A percentile compares a stretch with the other conserved stretches of the same genome.
Evolutionary conservation across 768 basidiomycete species (phyloP).

Genomic region (Epithele typhae): DNA sequence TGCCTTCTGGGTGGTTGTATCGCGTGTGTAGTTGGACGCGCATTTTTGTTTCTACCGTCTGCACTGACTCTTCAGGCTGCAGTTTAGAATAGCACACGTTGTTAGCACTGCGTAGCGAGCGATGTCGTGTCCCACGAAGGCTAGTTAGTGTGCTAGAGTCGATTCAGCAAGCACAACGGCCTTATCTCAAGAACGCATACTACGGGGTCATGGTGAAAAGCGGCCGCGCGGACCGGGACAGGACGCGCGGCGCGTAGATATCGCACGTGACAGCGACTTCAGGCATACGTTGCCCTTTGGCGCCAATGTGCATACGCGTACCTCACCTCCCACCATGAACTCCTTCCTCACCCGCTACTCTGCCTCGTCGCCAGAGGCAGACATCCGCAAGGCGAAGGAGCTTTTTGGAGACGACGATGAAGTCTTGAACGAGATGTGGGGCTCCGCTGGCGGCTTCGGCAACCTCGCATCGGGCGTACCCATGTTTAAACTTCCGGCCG

Average conservation of each 20-base stretch:
- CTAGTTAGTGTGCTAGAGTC: too few species aligned
- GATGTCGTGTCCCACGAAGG: too few species aligned
- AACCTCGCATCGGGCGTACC: constrained; percentile 68
- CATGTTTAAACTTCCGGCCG: constrained; percentile 64
- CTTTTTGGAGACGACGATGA: constrained; percentile 58
- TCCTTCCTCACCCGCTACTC: constrained; percentile 62
- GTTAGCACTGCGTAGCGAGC: too few species aligned
- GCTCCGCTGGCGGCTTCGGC: constrained; percentile 80
- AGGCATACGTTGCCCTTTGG: constrained; percentile 6
- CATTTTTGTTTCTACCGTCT: too few species aligned
- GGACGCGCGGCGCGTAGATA: constrained; percentile 13
- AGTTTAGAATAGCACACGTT: too few species aligned
- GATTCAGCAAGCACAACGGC: too few species aligned
- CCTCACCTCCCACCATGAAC: constrained; percentile 53
- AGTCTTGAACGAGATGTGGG: constrained; percentile 70
- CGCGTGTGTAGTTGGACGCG: too few species aligned
- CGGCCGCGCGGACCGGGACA: too few species aligned
- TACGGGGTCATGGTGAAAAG: too few species aligned
- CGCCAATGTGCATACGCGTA: constrained; percentile 14
- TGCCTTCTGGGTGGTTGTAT: too few species aligned
- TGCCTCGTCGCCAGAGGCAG: constrained; percentile 45
- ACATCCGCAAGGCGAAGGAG: constrained; percentile 45
- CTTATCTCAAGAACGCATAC: too few species aligned
- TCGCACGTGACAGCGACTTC: constrained; percentile 7
- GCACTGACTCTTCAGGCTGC: too few species aligned